Evolutionary conservation across 129 eudicot genomes (phyloP).

Genomic region (Smallanthus sonchifolius): DNA sequence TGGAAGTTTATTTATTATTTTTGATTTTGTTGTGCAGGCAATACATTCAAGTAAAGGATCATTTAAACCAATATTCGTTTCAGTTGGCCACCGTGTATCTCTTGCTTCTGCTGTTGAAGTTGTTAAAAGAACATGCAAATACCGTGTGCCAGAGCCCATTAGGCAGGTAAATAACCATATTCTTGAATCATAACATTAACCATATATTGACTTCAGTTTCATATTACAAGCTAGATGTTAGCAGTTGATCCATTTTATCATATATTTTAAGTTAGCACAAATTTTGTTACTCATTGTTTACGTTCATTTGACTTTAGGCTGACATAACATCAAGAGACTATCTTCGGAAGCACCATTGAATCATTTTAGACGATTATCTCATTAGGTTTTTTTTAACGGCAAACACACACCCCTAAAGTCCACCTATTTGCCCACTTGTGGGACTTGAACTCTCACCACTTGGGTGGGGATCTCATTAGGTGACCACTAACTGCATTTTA

Average conservation of each 20-base stretch:
- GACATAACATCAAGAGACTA: slow-evolving; percentile 74
- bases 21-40: slow-evolving; percentile 46
- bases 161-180: slow-evolving; percentile 55
- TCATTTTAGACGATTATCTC: not conserved
- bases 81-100: slow-evolving; percentile 89
- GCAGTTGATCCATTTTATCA: not conserved
- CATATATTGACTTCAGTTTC: not conserved
- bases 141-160: slow-evolving; percentile 91
- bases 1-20: not conserved
- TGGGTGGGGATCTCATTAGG: too few relatives aligned
- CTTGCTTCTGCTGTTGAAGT: slow-evolving; percentile 67
- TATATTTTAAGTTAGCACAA: not conserved
- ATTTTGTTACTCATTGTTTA: not conserved
- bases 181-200: not conserved
- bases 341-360: slow-evolving; percentile 47
- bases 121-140: slow-evolving; percentile 64
- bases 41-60: slow-evolving; percentile 55
- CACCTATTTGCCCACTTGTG: too few relatives aligned
- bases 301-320: slow-evolving; percentile 41
- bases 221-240: not conserved
- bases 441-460: too few relatives aligned
- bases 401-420: too few relatives aligned
- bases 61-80: slow-evolving; percentile 71
- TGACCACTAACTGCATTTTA: not conserved
- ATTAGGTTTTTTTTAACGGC: not conserved